Percentiles rank a stretch among this genome's conserved stretches.
phyloP scores from a whole-genome alignment of 352 stramenopile genomes.

The Phytophthora pisi region DNA sequence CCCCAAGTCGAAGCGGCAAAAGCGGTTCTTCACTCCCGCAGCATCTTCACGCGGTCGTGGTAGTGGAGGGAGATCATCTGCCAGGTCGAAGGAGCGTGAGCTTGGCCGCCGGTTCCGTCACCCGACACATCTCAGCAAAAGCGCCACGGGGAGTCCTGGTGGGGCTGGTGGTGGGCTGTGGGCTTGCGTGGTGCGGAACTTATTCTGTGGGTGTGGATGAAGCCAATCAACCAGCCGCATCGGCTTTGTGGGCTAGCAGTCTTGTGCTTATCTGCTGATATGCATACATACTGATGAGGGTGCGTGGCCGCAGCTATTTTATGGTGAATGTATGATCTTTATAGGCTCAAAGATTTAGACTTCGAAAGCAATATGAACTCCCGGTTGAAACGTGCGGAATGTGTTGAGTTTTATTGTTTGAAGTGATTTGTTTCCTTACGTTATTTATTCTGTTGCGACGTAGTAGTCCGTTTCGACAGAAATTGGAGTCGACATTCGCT shows the following conservation, averaged over 20 bases:
- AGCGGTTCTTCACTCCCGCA: constrained; percentile 17
- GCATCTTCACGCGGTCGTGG: constrained; percentile 18
- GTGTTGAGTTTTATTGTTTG: neutral
- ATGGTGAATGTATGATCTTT: constrained; percentile 25
- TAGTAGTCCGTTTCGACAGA: constrained; percentile 5
- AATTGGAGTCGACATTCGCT: neutral
- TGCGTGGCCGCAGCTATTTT: constrained; percentile 23
- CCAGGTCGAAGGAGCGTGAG: constrained; percentile 22
- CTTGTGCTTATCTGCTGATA: constrained; percentile 17
- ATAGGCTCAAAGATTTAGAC: neutral
- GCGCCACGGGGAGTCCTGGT: constrained; percentile 17
- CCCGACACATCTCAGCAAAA: constrained; percentile 30
- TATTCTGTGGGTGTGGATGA: constrained; percentile 39
- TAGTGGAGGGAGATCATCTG: constrained; percentile 13
- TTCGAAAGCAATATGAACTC: constrained; percentile 20
- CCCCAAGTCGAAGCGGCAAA: constrained; percentile 20
- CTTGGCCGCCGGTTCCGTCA: constrained; percentile 22
- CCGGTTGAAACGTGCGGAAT: constrained; percentile 1
- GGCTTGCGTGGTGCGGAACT: constrained; percentile 29
- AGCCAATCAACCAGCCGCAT: neutral
- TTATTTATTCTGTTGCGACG: constrained; percentile 7
- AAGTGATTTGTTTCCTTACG: neutral
- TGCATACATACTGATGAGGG: constrained; percentile 24
- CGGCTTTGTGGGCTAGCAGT: neutral
- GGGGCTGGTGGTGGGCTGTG: constrained; percentile 22